Evolutionary conservation across 768 basidiomycete species (phyloP).

Genomic region (Amanita jacksonii): DNA sequence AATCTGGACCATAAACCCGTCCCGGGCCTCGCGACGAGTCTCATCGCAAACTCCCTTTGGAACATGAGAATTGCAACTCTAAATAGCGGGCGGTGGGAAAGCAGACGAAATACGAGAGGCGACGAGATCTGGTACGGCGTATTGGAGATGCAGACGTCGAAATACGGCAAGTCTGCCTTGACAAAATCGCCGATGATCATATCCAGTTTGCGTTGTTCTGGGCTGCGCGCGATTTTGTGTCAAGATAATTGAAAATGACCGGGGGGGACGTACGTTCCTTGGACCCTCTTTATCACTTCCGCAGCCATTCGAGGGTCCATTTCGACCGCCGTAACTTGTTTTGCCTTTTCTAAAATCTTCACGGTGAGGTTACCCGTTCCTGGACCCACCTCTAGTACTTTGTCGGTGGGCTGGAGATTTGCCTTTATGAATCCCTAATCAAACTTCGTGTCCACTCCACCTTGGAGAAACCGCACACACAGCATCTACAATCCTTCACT

Average conservation of each 20-base stretch:
- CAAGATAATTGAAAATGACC: constrained; percentile 1
- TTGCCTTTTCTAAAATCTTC: constrained; percentile 86
- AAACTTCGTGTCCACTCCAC: neutral
- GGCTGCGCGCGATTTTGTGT: too few relatives aligned
- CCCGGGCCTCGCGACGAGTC: constrained; percentile 79
- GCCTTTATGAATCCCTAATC: constrained; percentile 39
- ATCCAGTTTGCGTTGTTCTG: constrained; percentile 91
- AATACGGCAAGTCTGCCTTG: constrained; percentile 96
- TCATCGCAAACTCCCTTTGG: constrained; percentile 95
- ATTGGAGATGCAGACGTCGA: constrained; percentile 98
- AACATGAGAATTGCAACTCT: constrained; percentile 98
- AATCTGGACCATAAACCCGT: constrained; percentile 87
- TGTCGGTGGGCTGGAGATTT: constrained; percentile 86
- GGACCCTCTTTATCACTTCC: constrained; percentile 91
- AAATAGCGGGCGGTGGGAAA: constrained; percentile 92
- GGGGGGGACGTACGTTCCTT: constrained; percentile 78
- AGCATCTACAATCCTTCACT: constrained; percentile 6
- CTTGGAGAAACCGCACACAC: neutral
- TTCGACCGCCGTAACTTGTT: constrained; percentile 89
- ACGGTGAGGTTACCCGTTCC: constrained; percentile 97
- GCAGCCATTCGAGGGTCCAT: constrained; percentile 99
- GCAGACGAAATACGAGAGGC: constrained; percentile 90
- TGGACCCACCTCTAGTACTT: constrained; percentile 94
- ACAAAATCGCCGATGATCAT: constrained; percentile 97
- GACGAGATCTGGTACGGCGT: constrained; percentile 99